Conservation (phyloP, 2,329 filamentous ascomycete genomes). For the Pseudocercospora vitis region DNA sequence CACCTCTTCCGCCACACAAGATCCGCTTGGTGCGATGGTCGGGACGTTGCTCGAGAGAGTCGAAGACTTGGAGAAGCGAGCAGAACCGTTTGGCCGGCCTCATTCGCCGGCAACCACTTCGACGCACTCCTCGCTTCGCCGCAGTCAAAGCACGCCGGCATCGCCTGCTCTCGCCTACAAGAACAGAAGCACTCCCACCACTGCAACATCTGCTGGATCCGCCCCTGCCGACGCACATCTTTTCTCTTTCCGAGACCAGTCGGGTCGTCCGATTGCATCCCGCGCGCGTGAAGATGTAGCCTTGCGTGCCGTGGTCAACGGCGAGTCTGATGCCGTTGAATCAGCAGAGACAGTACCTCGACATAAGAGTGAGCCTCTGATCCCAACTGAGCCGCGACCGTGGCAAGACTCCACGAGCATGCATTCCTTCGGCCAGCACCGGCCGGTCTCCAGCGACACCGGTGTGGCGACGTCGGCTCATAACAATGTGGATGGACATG, state of each 20-base stretch:
- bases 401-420: conserved; percentile 3
- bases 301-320: background rate
- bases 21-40: conserved; percentile 6
- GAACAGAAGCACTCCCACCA: background rate
- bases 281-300: background rate
- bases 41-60: conserved; percentile 1
- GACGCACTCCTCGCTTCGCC: background rate
- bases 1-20: background rate
- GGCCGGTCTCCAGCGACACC: background rate
- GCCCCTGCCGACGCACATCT: conserved; percentile 2
- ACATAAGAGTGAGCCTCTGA: background rate
- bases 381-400: background rate
- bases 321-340: background rate
- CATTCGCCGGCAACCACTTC: background rate
- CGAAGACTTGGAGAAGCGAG: conserved; percentile 4
- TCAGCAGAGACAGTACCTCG: background rate
- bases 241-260: background rate
- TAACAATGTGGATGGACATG: background rate
- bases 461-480: background rate
- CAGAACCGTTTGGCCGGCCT: background rate
- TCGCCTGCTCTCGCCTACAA: background rate
- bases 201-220: background rate
- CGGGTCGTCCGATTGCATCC: background rate
- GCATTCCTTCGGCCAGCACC: background rate
- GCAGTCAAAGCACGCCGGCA: conserved; percentile 3